phyloP scores from a whole-genome alignment of 768 basidiomycete genomes.

The Cyathus striatus region DNA sequence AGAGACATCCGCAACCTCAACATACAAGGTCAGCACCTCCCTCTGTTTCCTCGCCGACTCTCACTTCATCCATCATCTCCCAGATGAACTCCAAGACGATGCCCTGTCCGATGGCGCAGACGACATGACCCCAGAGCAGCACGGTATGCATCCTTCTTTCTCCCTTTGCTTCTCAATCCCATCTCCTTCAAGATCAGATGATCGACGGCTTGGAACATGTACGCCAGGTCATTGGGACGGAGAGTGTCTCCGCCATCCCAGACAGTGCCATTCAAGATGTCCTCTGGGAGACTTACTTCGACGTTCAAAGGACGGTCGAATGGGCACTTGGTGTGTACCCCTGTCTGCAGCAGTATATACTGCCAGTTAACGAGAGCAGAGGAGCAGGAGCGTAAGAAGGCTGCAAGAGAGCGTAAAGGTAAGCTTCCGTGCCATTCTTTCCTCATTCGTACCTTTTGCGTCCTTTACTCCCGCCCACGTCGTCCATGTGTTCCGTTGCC shows the following conservation, averaged over 20 bases:
- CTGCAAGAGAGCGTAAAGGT: slow-evolving; percentile 81
- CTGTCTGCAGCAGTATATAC: slow-evolving; percentile 1
- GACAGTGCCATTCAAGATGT: slow-evolving; percentile 73
- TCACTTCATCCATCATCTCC: slow-evolving; percentile 2
- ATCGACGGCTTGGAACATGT: slow-evolving; percentile 67
- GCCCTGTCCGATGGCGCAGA: slow-evolving; percentile 71
- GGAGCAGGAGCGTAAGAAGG: slow-evolving; percentile 58
- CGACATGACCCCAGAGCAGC: slow-evolving; percentile 78
- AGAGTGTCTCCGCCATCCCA: slow-evolving; percentile 59
- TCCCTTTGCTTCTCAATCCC: slow-evolving; percentile 3
- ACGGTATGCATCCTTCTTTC: slow-evolving; percentile 40
- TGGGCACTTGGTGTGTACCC: slow-evolving; percentile 67
- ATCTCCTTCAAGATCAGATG: slow-evolving; percentile 38
- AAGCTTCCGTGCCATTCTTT: slow-evolving; percentile 39
- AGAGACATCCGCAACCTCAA: slow-evolving; percentile 85
- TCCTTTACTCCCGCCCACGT: slow-evolving; percentile 17
- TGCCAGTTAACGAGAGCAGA: slow-evolving; percentile 36
- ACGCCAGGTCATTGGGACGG: slow-evolving; percentile 60
- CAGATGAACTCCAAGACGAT: slow-evolving; percentile 86
- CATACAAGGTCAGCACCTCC: slow-evolving; percentile 47
- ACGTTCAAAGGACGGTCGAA: slow-evolving; percentile 69
- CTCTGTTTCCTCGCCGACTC: background rate
- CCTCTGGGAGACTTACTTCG: slow-evolving; percentile 87
- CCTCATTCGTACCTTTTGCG: slow-evolving; percentile 15
- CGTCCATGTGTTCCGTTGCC: slow-evolving; percentile 15